Conservation (phyloP, 2,329 filamentous ascomycete species). For the Xylaria sp. region DNA sequence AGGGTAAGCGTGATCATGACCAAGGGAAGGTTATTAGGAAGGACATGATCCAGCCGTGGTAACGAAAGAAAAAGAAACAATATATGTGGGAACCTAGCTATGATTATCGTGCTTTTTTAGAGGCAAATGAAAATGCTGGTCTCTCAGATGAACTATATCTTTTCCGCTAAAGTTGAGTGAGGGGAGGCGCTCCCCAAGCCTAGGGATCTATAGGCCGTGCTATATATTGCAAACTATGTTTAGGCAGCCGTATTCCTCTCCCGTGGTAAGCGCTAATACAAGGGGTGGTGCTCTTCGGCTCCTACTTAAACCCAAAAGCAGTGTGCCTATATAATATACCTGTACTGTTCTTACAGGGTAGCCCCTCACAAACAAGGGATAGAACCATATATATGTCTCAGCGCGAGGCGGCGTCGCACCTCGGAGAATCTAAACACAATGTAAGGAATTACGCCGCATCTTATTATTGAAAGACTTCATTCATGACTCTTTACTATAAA, state of each 20-base stretch:
- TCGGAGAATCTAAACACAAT: too few species aligned
- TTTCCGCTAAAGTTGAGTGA: neutral
- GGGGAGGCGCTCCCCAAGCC: neutral
- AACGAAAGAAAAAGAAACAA: slow-evolving; percentile 33
- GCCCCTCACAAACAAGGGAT: neutral
- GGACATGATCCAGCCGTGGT: slow-evolving; percentile 45
- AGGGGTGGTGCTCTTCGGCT: neutral
- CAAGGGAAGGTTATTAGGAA: slow-evolving; percentile 43
- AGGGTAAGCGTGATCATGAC: slow-evolving; percentile 46
- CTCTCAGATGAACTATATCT: neutral
- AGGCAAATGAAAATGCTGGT: neutral
- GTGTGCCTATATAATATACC: neutral
- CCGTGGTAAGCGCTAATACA: neutral
- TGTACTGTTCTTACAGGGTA: neutral
- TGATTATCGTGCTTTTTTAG: neutral
- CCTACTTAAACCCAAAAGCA: neutral
- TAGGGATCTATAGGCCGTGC: neutral
- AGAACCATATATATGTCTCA: neutral
- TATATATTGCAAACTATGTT: neutral
- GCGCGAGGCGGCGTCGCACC: too few species aligned
- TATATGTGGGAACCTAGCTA: neutral
- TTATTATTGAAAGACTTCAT: neutral
- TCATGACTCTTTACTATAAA: neutral
- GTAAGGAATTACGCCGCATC: neutral
- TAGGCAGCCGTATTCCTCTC: neutral